phyloP scores from a whole-genome alignment of 306 rosid genomes.

The Echinosophora koreensis region DNA sequence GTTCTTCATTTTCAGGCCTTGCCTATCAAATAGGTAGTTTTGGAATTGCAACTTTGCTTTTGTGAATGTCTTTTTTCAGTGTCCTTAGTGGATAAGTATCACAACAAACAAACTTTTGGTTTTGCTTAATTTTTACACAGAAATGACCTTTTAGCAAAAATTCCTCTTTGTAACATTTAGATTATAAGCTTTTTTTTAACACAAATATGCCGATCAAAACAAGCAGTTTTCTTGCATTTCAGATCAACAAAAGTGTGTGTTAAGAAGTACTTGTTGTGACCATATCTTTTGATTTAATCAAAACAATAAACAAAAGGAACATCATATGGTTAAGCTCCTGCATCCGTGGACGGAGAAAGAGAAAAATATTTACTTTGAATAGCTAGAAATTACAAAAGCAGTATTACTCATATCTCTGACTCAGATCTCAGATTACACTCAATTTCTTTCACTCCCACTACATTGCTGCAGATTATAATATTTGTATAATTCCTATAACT shows the following conservation, averaged over 20 bases:
- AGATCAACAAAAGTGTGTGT: background rate
- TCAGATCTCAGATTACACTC: no score
- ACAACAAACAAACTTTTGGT: background rate
- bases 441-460: no score
- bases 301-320: background rate
- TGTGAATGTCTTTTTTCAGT: background rate
- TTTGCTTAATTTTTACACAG: background rate
- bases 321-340: background rate
- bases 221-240: background rate
- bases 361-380: no score
- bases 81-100: background rate
- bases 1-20: slow-evolving; percentile 58
- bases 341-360: background rate
- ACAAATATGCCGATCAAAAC: no score
- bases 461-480: no score
- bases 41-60: background rate
- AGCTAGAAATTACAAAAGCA: background rate
- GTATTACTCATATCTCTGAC: no score
- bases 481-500: no score
- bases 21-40: slow-evolving; percentile 56
- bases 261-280: background rate
- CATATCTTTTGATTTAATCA: background rate
- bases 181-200: no score
- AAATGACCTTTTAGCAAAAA: background rate
- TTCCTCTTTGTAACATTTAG: no score